Evolutionary conservation across 192 early-diverging fungal species (phyloP).

Genomic region (Backusella westeae): DNA sequence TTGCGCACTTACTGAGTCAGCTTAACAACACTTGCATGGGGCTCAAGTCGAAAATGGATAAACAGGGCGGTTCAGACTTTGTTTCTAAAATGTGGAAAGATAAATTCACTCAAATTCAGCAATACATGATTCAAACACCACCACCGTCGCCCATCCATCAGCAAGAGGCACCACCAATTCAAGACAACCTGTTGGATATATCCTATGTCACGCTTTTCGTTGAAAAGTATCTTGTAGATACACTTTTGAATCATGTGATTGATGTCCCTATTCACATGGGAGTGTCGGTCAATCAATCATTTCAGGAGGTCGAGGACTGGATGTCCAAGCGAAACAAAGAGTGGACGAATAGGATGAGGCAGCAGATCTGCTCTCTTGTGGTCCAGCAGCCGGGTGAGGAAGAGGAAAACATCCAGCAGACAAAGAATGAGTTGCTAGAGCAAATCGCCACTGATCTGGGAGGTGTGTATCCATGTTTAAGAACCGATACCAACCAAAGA

Average conservation of each 20-base stretch:
- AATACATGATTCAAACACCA: conserved; percentile 8
- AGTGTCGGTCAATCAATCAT: conserved; percentile 20
- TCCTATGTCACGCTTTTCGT: conserved; percentile 22
- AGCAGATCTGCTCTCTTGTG: conserved; percentile 22
- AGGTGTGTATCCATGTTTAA: conserved; percentile 4
- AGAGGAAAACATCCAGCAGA: not conserved
- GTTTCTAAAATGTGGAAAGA: conserved; percentile 12
- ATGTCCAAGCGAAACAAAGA: conserved; percentile 20
- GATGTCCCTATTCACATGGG: conserved; percentile 28
- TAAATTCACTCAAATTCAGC: not conserved
- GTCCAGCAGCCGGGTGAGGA: conserved; percentile 19
- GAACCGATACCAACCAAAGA: not conserved
- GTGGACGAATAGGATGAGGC: conserved; percentile 21
- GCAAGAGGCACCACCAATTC: not conserved
- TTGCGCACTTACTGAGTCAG: conserved; percentile 32
- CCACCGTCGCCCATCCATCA: not conserved
- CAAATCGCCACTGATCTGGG: not conserved
- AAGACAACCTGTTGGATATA: conserved; percentile 4
- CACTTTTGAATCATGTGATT: conserved; percentile 9
- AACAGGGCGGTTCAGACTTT: conserved; percentile 12
- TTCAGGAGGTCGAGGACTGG: conserved; percentile 21
- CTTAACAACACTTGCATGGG: conserved; percentile 29
- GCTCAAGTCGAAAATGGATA: conserved; percentile 14
- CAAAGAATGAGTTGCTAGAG: conserved; percentile 5
- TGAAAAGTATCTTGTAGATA: conserved; percentile 28